Percentiles rank a stretch among this genome's conserved stretches.
Conservation (phyloP, 805 yeast species). For the Kurtzmaniella fragi region DNA sequence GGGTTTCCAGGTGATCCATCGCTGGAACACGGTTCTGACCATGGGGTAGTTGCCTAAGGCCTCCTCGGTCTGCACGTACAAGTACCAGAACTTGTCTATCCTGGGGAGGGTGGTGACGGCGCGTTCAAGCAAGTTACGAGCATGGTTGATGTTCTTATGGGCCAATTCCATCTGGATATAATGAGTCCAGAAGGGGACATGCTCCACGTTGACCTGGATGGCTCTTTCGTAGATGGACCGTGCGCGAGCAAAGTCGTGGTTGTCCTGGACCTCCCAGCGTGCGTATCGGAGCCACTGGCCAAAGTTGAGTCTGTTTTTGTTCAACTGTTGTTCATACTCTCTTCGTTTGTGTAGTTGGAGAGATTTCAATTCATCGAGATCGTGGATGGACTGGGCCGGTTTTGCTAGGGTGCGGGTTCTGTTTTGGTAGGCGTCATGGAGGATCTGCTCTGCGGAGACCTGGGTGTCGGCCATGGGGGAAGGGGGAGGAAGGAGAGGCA, state of each 20-base stretch:
- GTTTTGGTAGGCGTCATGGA: slow-evolving; percentile 28
- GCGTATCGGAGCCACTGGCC: slow-evolving; percentile 95
- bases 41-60: slow-evolving; percentile 58
- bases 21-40: slow-evolving; percentile 60
- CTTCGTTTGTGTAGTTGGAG: slow-evolving; percentile 70
- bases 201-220: slow-evolving; percentile 64
- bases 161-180: slow-evolving; percentile 77
- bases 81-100: slow-evolving; percentile 81
- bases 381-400: slow-evolving; percentile 42
- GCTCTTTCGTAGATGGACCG: slow-evolving; percentile 88
- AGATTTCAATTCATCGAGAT: slow-evolving; percentile 76
- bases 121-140: slow-evolving; percentile 77
- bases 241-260: slow-evolving; percentile 73
- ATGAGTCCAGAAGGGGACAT: slow-evolving; percentile 80
- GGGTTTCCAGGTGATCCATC: slow-evolving; percentile 84
- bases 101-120: slow-evolving; percentile 72
- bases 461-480: slow-evolving; percentile 12
- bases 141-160: slow-evolving; percentile 74
- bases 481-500: not conserved
- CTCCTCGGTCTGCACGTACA: slow-evolving; percentile 80
- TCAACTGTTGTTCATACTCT: slow-evolving; percentile 82
- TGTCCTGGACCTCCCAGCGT: slow-evolving; percentile 70
- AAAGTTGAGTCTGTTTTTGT: slow-evolving; percentile 74
- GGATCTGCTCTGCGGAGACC: slow-evolving; percentile 33
- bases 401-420: slow-evolving; percentile 18